These are phyloP conservation scores for Leccinum incarnatum DNA, from an alignment of 768 basidiomycete genomes.

Conservation along the genomic window DNA sequence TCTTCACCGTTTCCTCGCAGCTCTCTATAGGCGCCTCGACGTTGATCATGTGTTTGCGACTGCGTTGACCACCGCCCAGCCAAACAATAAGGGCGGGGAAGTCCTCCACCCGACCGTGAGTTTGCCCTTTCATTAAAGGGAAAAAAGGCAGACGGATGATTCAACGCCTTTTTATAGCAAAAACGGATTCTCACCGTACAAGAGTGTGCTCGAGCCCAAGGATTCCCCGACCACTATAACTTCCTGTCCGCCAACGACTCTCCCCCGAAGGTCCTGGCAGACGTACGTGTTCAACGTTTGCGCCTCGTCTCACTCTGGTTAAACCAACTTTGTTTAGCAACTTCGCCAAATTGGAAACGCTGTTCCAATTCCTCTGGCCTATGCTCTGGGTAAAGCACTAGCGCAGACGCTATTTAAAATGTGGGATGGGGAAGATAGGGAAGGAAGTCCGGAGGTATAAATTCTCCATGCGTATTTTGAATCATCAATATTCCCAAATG, in stretches of 20 bases:
- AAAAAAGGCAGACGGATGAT: not conserved
- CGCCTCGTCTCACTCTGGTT: not conserved
- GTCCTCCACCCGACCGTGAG: constrained; percentile 48
- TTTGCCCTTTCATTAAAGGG: not conserved
- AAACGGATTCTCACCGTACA: constrained; percentile 63
- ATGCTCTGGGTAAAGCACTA: constrained; percentile 53
- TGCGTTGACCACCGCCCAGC: constrained; percentile 54
- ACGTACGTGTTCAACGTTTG: constrained; percentile 43
- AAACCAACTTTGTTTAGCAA: constrained; percentile 45
- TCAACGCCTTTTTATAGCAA: constrained; percentile 46
- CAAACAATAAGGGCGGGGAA: constrained; percentile 45
- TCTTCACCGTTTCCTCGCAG: constrained; percentile 31
- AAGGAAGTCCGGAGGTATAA: constrained; percentile 44
- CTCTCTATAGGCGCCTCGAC: constrained; percentile 56
- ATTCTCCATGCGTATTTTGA: not conserved
- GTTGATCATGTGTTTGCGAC: constrained; percentile 56
- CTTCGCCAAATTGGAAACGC: constrained; percentile 78
- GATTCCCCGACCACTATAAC: constrained; percentile 70
- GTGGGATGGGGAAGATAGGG: constrained; percentile 44
- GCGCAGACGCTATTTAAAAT: constrained; percentile 43
- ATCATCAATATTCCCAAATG: not conserved
- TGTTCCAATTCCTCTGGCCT: constrained; percentile 67
- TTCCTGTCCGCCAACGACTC: constrained; percentile 49
- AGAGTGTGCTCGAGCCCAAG: constrained; percentile 73
- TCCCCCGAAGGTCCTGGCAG: constrained; percentile 37